Conservation (phyloP, 1,139 yeast genomes). For the Candida tetrigidarum region DNA sequence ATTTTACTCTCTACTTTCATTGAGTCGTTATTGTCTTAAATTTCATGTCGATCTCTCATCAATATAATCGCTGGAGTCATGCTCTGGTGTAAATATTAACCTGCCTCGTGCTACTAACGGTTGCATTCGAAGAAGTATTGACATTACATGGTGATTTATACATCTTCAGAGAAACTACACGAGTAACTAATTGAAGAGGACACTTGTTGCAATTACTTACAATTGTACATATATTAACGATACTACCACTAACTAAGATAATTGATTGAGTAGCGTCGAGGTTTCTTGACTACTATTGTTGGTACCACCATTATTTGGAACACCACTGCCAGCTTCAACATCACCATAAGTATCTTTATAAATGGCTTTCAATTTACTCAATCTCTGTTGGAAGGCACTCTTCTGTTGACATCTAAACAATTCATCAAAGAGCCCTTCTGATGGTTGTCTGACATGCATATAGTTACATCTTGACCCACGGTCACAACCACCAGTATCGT, state of each 20-base stretch:
- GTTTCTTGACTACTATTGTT: too few species aligned
- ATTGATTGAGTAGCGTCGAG: too few species aligned
- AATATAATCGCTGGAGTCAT: neutral
- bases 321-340: too few species aligned
- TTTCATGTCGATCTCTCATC: neutral
- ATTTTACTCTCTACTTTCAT: neutral
- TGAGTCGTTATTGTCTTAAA: too few species aligned
- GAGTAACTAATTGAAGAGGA: too few species aligned
- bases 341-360: too few species aligned
- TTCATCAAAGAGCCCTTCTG: constrained; percentile 40
- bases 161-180: too few species aligned
- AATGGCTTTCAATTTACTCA: constrained; percentile 11
- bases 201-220: too few species aligned
- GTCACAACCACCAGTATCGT: constrained; percentile 63
- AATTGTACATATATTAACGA: too few species aligned
- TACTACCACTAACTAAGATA: too few species aligned
- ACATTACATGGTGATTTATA: too few species aligned
- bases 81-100: neutral
- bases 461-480: constrained; percentile 88
- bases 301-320: too few species aligned
- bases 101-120: neutral
- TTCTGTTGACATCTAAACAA: constrained; percentile 46
- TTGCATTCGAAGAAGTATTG: neutral
- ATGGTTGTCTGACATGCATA: constrained; percentile 75
- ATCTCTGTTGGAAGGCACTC: constrained; percentile 22